Evolutionary conservation across 768 basidiomycete species (phyloP).

Genomic region (Boletus reticuloceps): DNA sequence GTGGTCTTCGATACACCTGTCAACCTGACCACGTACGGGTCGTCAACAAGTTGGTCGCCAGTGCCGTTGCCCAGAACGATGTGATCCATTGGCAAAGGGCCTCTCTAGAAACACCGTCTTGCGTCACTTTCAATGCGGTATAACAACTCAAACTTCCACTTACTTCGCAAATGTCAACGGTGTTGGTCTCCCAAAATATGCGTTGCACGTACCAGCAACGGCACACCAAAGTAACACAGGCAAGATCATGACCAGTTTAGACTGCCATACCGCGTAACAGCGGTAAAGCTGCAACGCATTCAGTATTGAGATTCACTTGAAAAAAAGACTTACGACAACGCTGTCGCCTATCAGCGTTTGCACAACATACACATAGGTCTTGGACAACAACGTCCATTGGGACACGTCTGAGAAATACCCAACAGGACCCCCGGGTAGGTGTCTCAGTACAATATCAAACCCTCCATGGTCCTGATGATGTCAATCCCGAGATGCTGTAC

Average conservation of each 20-base stretch:
- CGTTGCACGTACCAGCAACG: not conserved
- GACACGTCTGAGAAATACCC: not conserved
- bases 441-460: too few relatives aligned
- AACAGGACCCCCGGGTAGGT: too few relatives aligned
- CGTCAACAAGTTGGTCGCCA: conserved; percentile 28
- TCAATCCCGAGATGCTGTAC: too few relatives aligned
- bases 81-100: conserved; percentile 30
- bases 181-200: not conserved
- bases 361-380: conserved; percentile 13
- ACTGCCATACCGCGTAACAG: not conserved
- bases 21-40: conserved; percentile 17
- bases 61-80: conserved; percentile 19
- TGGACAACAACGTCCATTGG: conserved; percentile 26
- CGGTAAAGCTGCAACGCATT: not conserved
- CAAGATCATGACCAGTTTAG: not conserved
- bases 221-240: not conserved
- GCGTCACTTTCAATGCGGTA: conserved; percentile 3
- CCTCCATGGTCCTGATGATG: too few relatives aligned
- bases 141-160: not conserved
- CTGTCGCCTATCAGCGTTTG: conserved; percentile 26
- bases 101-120: not conserved
- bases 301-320: not conserved
- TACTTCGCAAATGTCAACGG: not conserved
- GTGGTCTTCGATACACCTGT: not conserved
- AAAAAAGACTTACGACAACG: conserved; percentile 17